phyloP scores from a whole-genome alignment of 2,329 filamentous ascomycete genomes.

The Xylariaceae sp. region DNA sequence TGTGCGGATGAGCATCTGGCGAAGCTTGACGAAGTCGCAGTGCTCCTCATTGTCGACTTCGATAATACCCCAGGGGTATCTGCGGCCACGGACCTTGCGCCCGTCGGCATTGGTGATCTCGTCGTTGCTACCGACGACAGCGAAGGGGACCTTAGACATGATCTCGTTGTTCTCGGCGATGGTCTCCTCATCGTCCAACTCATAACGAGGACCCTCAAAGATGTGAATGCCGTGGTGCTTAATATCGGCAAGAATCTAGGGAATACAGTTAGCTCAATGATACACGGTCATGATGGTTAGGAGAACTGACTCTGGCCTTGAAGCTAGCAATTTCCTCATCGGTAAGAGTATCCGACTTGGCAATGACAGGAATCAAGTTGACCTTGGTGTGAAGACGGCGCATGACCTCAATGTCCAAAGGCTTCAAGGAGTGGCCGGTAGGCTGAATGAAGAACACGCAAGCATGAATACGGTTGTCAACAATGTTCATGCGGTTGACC shows the following conservation, averaged over 20 bases:
- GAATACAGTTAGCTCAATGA: slow-evolving; percentile 13
- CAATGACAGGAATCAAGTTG: slow-evolving; percentile 98
- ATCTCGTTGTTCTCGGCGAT: slow-evolving; percentile 99
- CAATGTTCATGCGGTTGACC: slow-evolving; percentile 99
- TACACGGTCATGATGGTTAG: not conserved
- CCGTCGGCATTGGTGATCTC: slow-evolving; percentile 90
- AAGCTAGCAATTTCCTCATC: slow-evolving; percentile 93
- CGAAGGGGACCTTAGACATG: slow-evolving; percentile 99
- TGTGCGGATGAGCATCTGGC: slow-evolving; percentile 98
- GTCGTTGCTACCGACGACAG: slow-evolving; percentile 92
- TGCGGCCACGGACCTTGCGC: slow-evolving; percentile 89
- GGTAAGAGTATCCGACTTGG: slow-evolving; percentile 95
- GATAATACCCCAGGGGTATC: slow-evolving; percentile 97
- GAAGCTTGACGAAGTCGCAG: slow-evolving; percentile 99
- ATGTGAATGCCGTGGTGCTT: slow-evolving; percentile 97
- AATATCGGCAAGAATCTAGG: slow-evolving; percentile 91
- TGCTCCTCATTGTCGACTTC: slow-evolving; percentile 99
- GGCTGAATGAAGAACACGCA: slow-evolving; percentile 99
- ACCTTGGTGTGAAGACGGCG: slow-evolving; percentile 99
- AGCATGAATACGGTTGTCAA: slow-evolving; percentile 97
- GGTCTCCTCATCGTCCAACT: slow-evolving; percentile 98
- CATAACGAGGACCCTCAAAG: slow-evolving; percentile 96
- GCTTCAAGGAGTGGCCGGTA: slow-evolving; percentile 96
- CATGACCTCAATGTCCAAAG: slow-evolving; percentile 98
- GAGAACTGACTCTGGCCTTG: slow-evolving; percentile 80